Percentiles rank a stretch among this genome's conserved stretches.
Conservation (phyloP, 805 yeast genomes). For the Cyberlindnera japonica region DNA sequence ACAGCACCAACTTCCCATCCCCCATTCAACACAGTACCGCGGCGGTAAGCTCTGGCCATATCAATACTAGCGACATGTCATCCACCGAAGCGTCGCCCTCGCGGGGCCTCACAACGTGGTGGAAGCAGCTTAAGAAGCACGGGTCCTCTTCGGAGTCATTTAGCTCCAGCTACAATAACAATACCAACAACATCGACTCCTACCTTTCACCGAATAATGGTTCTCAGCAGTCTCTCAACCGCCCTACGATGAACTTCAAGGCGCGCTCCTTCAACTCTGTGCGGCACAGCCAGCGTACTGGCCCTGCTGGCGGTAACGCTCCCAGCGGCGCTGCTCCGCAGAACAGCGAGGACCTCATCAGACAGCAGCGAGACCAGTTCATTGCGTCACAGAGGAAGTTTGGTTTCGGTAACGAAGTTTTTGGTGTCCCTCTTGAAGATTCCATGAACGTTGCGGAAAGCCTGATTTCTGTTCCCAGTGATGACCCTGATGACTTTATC, state of each 20-base stretch:
- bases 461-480: constrained; percentile 59
- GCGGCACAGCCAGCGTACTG: constrained; percentile 10
- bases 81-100: constrained; percentile 31
- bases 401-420: constrained; percentile 46
- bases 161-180: constrained; percentile 3
- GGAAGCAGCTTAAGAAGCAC: constrained; percentile 36
- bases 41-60: background rate
- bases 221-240: constrained; percentile 15
- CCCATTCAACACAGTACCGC: background rate
- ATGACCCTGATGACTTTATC: constrained; percentile 54
- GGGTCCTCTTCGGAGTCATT: constrained; percentile 25
- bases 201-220: constrained; percentile 15
- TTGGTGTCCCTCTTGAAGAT: constrained; percentile 74
- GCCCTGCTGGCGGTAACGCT: background rate
- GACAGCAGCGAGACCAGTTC: constrained; percentile 37
- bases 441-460: constrained; percentile 78
- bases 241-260: constrained; percentile 34
- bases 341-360: constrained; percentile 22
- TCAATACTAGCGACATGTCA: constrained; percentile 14
- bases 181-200: constrained; percentile 14
- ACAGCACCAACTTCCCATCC: too few relatives aligned
- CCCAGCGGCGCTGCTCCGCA: constrained; percentile 8
- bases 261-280: constrained; percentile 32
- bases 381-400: constrained; percentile 31
- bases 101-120: constrained; percentile 36